Conservation (phyloP, 2,329 filamentous ascomycete genomes). For the Alternaria gaisen region DNA sequence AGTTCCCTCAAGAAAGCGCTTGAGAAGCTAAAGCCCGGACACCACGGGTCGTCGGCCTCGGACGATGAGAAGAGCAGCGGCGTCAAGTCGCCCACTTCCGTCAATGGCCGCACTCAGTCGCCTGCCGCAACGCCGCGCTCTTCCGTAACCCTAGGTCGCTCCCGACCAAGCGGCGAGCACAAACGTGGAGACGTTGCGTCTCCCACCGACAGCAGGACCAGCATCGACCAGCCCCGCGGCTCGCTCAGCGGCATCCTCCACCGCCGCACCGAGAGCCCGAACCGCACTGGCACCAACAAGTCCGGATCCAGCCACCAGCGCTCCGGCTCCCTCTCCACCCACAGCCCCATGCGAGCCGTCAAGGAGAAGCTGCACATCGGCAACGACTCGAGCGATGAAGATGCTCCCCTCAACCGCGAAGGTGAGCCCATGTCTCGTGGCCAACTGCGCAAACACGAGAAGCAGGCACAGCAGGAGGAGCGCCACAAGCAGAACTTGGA, state of each 20-base stretch:
- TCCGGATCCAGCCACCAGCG: constrained; percentile 21
- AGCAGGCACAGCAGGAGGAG: constrained; percentile 55
- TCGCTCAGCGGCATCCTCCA: constrained; percentile 48
- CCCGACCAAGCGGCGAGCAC: constrained; percentile 46
- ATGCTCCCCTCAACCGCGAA: constrained; percentile 57
- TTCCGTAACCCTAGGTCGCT: constrained; percentile 37
- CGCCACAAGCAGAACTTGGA: constrained; percentile 55
- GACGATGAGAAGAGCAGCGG: constrained; percentile 48
- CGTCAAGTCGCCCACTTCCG: constrained; percentile 38
- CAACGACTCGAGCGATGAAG: constrained; percentile 45
- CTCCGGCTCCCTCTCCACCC: constrained; percentile 38
- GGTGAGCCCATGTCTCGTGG: constrained; percentile 60
- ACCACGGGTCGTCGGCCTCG: constrained; percentile 41
- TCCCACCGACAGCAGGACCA: constrained; percentile 42
- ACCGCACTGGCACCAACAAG: constrained; percentile 33
- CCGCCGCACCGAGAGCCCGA: constrained; percentile 49
- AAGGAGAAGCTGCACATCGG: constrained; percentile 53
- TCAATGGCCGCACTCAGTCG: constrained; percentile 38
- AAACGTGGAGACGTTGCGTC: constrained; percentile 42
- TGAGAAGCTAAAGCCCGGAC: constrained; percentile 52
- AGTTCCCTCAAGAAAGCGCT: constrained; percentile 58
- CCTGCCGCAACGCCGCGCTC: constrained; percentile 39
- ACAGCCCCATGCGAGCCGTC: constrained; percentile 52
- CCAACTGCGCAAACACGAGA: constrained; percentile 60
- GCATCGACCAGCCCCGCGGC: constrained; percentile 40